Conservation (phyloP, 306 rosid species). For the Rosa rugosa region DNA sequence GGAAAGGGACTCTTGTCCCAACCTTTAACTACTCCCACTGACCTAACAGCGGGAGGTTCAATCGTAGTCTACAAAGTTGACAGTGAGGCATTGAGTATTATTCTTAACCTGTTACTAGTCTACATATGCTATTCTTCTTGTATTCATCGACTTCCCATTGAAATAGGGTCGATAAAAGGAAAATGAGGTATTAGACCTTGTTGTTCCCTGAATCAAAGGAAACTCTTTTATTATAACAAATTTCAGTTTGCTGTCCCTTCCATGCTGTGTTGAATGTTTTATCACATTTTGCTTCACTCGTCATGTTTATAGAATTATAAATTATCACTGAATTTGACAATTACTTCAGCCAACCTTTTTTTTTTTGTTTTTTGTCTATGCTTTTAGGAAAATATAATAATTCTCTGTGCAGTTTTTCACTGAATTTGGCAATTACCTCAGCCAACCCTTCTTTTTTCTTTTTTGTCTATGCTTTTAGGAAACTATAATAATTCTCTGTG, state of each 20-base stretch:
- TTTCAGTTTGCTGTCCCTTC: constrained; percentile 29
- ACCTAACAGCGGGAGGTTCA: constrained; percentile 26
- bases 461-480: not conserved
- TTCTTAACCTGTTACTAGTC: constrained; percentile 39
- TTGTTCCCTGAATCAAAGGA: constrained; percentile 48
- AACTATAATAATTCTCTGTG: not conserved
- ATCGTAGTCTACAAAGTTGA: constrained; percentile 30
- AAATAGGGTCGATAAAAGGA: not conserved
- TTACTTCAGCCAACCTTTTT: not conserved
- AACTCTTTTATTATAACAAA: constrained; percentile 33
- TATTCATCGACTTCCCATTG: not conserved
- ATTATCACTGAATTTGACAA: not conserved
- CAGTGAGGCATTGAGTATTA: constrained; percentile 21
- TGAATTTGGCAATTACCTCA: not conserved
- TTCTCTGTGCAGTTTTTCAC: no score
- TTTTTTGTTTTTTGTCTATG: not conserved
- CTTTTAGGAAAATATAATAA: not conserved
- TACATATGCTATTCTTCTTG: constrained; percentile 21
- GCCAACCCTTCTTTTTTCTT: not conserved
- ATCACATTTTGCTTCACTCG: constrained; percentile 10
- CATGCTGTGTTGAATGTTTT: constrained; percentile 11
- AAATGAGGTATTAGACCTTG: constrained; percentile 30
- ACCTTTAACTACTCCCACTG: constrained; percentile 17
- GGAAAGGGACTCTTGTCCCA: no score
- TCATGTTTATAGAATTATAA: not conserved